phyloP scores from a whole-genome alignment of 2,329 filamentous ascomycete genomes.

The Rhexocercosporidium sp. region DNA sequence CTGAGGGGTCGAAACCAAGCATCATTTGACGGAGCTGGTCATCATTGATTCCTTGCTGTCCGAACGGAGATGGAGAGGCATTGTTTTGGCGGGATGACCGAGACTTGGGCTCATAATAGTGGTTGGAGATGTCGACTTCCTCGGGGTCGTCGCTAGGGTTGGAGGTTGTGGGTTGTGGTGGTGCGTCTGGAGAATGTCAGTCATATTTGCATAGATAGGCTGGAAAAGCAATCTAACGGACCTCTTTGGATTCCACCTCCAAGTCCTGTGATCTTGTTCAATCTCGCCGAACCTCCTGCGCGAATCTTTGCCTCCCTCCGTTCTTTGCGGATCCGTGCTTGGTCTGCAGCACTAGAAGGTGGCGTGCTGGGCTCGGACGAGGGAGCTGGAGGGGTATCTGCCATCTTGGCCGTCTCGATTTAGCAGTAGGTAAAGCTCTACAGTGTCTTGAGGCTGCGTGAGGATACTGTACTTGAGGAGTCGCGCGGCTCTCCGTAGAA shows the following conservation, averaged over 20 bases:
- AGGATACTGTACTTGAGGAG: not conserved
- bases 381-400: constrained; percentile 33
- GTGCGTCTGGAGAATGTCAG: constrained; percentile 38
- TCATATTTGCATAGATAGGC: not conserved
- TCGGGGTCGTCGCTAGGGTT: constrained; percentile 64
- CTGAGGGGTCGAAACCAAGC: constrained; percentile 57
- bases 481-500: not conserved
- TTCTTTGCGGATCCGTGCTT: constrained; percentile 78
- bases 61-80: constrained; percentile 28
- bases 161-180: constrained; percentile 44
- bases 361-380: constrained; percentile 36
- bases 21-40: constrained; percentile 69
- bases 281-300: constrained; percentile 69
- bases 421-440: too few species aligned
- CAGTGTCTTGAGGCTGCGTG: not conserved
- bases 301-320: constrained; percentile 80
- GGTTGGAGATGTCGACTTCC: constrained; percentile 78
- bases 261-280: constrained; percentile 77
- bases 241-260: constrained; percentile 61
- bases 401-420: constrained; percentile 30
- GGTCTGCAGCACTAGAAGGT: constrained; percentile 57
- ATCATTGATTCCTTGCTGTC: constrained; percentile 51
- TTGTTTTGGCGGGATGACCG: constrained; percentile 45
- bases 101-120: constrained; percentile 65
- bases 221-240: constrained; percentile 30